Conservation (phyloP, 2,329 filamentous ascomycete genomes). For the Cladosporium velox region DNA sequence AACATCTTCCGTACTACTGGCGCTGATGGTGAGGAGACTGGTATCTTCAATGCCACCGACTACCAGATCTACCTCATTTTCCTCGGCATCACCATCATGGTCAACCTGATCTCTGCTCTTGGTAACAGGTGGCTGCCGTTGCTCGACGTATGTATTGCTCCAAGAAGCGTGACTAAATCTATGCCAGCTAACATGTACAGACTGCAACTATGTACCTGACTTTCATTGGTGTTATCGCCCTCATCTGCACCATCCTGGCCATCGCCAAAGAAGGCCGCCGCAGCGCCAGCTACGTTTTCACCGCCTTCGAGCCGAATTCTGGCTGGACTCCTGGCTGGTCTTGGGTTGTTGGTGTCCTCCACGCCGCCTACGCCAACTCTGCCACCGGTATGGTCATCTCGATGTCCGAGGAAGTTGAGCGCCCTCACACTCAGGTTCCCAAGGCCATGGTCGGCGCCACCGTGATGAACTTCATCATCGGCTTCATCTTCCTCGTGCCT, state of each 20-base stretch:
- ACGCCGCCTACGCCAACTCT: conserved; percentile 72
- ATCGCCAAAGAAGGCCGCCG: conserved; percentile 69
- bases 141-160: conserved; percentile 55
- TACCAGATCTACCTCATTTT: conserved; percentile 54
- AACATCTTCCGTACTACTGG: conserved; percentile 40
- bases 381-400: conserved; percentile 75
- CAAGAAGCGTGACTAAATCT: not conserved
- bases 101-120: conserved; percentile 54
- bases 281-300: conserved; percentile 64
- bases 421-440: conserved; percentile 67
- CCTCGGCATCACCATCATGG: conserved; percentile 51
- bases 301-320: conserved; percentile 67
- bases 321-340: conserved; percentile 73
- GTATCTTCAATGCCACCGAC: conserved; percentile 46
- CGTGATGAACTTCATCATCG: conserved; percentile 65
- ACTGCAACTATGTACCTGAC: conserved; percentile 75
- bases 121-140: conserved; percentile 57
- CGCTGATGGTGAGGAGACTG: conserved; percentile 50
- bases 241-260: conserved; percentile 63
- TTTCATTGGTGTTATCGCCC: conserved; percentile 68
- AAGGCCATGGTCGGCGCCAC: conserved; percentile 69
- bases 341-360: conserved; percentile 70
- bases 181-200: conserved; percentile 40
- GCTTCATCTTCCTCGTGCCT: conserved; percentile 68
- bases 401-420: conserved; percentile 66